A percentile compares a stretch with the other conserved stretches of the same genome.
These are phyloP conservation scores for Rhodotorula sp. DNA, from an alignment of 1,284 basidiomycete species.

Conservation along the genomic window DNA sequence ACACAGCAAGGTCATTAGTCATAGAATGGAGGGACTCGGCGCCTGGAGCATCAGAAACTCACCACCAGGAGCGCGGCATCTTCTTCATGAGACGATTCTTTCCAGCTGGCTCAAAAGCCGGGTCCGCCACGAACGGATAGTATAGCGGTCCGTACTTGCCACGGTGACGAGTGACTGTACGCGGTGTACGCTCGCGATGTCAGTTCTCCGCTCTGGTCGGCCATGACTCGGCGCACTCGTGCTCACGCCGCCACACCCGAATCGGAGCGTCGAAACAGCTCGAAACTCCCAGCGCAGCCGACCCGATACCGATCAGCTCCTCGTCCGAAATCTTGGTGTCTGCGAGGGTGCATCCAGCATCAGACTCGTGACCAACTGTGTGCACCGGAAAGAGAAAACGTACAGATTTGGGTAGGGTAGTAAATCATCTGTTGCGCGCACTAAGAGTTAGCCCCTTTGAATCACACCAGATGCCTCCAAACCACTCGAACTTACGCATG, in stretches of 20 bases:
- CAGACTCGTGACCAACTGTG: background rate
- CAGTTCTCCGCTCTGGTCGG: no score
- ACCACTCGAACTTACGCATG: conserved; percentile 4
- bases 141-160: conserved; percentile 39
- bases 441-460: background rate
- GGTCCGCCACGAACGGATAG: conserved; percentile 23
- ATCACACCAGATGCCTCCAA: no score
- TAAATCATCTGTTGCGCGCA: conserved; percentile 23
- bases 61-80: conserved; percentile 31
- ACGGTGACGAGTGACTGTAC: conserved; percentile 33
- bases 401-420: conserved; percentile 25
- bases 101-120: conserved; percentile 15
- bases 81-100: conserved; percentile 11
- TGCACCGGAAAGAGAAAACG: background rate
- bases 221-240: no score
- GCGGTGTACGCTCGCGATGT: background rate
- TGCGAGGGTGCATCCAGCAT: background rate
- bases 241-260: conserved; percentile 37
- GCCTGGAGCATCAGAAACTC: background rate
- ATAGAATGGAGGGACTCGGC: no score
- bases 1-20: background rate
- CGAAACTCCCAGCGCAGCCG: conserved; percentile 34
- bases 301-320: conserved; percentile 36
- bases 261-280: conserved; percentile 41
- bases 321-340: conserved; percentile 12